phyloP scores from a whole-genome alignment of 2,329 filamentous ascomycete genomes.

The Davidsoniella virescens region DNA sequence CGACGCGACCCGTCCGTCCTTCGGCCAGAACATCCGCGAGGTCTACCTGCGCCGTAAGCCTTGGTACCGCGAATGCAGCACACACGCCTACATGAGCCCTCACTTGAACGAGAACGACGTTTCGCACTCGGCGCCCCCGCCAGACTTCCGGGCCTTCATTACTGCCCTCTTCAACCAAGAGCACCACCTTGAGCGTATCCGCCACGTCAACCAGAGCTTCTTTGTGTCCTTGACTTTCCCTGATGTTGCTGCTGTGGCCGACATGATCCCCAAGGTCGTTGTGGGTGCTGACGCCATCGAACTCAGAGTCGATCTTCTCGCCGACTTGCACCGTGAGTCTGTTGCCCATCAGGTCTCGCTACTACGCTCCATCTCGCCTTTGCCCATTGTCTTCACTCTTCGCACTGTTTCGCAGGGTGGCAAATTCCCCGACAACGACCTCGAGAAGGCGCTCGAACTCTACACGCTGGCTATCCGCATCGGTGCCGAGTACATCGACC shows the following conservation, averaged over 20 bases:
- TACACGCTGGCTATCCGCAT: constrained; percentile 67
- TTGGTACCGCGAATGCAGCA: constrained; percentile 88
- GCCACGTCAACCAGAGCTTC: constrained; percentile 56
- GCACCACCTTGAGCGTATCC: constrained; percentile 30
- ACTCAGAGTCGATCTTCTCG: constrained; percentile 76
- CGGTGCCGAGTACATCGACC: constrained; percentile 81
- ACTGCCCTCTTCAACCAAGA: constrained; percentile 16
- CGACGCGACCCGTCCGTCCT: constrained; percentile 83
- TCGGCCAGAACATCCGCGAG: constrained; percentile 77
- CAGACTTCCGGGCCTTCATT: constrained; percentile 18
- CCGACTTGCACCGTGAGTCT: constrained; percentile 60
- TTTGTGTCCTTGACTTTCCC: constrained; percentile 85
- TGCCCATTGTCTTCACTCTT: constrained; percentile 86
- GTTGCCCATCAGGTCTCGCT: constrained; percentile 68
- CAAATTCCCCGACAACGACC: constrained; percentile 62
- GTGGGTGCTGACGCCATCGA: constrained; percentile 89
- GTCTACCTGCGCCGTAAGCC: constrained; percentile 81
- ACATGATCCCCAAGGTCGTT: constrained; percentile 53
- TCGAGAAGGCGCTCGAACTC: constrained; percentile 54
- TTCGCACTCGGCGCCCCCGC: constrained; percentile 10
- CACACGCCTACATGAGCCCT: constrained; percentile 81
- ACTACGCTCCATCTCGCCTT: constrained; percentile 51
- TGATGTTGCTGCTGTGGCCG: constrained; percentile 45
- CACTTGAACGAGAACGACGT: constrained; percentile 5
- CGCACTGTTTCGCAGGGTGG: constrained; percentile 77